A percentile compares a stretch with the other conserved stretches of the same genome.
phyloP scores from a whole-genome alignment of 1,139 yeast species.

The Suhomyces atakaporum region DNA sequence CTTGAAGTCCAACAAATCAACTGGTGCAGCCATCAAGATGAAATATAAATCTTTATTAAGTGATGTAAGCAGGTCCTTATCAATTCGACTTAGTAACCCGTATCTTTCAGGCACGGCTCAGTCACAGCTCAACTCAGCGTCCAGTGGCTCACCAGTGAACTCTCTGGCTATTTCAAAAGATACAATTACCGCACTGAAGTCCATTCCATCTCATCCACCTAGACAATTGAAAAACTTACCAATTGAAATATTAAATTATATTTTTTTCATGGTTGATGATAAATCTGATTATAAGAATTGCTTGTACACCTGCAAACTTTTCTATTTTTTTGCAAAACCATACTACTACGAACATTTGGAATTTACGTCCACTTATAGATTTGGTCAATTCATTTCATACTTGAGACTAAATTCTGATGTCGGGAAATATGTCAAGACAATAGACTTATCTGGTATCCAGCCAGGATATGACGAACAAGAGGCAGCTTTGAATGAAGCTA shows the following conservation, averaged over 20 bases:
- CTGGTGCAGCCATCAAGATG: conserved; percentile 33
- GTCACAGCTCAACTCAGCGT: conserved; percentile 1
- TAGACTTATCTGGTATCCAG: conserved; percentile 59
- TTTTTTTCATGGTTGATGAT: conserved; percentile 35
- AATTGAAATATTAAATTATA: conserved; percentile 35
- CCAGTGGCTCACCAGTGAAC: conserved; percentile 4
- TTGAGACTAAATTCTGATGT: conserved; percentile 55
- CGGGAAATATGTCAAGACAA: conserved; percentile 53
- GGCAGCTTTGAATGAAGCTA: conserved; percentile 14
- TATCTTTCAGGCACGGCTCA: conserved; percentile 12
- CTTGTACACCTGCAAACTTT: conserved; percentile 50
- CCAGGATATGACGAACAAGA: conserved; percentile 47
- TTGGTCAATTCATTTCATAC: conserved; percentile 74
- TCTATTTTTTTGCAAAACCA: conserved; percentile 55
- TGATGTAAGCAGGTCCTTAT: conserved; percentile 38
- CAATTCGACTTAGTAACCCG: conserved; percentile 25
- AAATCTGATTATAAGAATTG: conserved; percentile 34
- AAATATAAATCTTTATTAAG: conserved; percentile 45
- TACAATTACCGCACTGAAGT: not conserved
- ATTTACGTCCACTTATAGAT: conserved; percentile 68
- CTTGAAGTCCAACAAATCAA: conserved; percentile 10
- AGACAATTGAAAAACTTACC: conserved; percentile 32
- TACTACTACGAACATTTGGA: conserved; percentile 54
- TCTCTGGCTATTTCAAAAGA: not conserved
- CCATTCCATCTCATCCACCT: conserved; percentile 6